These are phyloP conservation scores for Suhomyces canberraensis DNA, from an alignment of 805 yeast genomes.

Conservation along the genomic window DNA sequence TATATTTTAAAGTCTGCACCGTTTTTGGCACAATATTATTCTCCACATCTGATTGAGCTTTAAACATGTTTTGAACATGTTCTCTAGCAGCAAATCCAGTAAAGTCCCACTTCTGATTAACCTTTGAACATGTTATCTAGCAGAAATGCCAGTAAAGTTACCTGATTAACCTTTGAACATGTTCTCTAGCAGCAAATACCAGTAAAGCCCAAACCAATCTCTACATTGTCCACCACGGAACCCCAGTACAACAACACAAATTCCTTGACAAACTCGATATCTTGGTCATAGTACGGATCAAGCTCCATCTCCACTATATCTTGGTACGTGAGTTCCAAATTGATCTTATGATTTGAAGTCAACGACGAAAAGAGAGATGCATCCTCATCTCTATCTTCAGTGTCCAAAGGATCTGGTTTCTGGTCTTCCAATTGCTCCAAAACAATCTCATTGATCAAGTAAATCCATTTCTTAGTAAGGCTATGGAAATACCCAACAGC, in stretches of 20 bases:
- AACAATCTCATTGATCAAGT: slow-evolving; percentile 30
- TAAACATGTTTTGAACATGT: too few relatives aligned
- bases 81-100: too few relatives aligned
- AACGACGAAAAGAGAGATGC: slow-evolving; percentile 5
- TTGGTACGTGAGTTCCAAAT: slow-evolving; percentile 36
- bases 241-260: slow-evolving; percentile 37
- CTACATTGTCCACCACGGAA: slow-evolving; percentile 23
- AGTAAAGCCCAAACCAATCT: slow-evolving; percentile 31
- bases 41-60: too few relatives aligned
- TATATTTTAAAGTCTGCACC: too few relatives aligned
- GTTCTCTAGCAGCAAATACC: slow-evolving; percentile 3
- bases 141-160: too few relatives aligned
- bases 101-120: too few relatives aligned
- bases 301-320: slow-evolving; percentile 41
- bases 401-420: slow-evolving; percentile 1
- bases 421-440: slow-evolving; percentile 25
- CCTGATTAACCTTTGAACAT: too few relatives aligned
- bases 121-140: too few relatives aligned
- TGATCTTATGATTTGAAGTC: slow-evolving; percentile 12
- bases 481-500: slow-evolving; percentile 40
- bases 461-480: slow-evolving; percentile 28
- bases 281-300: slow-evolving; percentile 40
- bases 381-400: slow-evolving; percentile 9
- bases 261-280: slow-evolving; percentile 32
- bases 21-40: too few relatives aligned